Conservation (phyloP, 2,329 filamentous ascomycete species). For the Sporothrix mexicana region DNA sequence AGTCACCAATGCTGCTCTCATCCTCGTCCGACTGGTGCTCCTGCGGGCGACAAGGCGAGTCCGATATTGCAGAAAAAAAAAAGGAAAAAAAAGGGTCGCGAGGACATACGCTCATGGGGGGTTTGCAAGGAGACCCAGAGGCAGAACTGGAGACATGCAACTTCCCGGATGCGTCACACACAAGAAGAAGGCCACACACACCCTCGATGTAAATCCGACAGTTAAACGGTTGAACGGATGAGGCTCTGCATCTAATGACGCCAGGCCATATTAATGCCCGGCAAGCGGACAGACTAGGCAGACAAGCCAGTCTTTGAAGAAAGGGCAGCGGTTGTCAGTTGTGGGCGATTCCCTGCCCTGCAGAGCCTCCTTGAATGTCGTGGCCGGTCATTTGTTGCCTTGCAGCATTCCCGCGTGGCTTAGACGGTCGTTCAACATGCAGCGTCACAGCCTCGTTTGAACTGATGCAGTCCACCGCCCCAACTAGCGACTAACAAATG, state of each 20-base stretch:
- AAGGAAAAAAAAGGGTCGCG: too few relatives aligned
- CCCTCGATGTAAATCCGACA: neutral
- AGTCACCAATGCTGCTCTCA: too few relatives aligned
- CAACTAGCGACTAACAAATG: slow-evolving; percentile 6
- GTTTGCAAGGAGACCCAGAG: neutral
- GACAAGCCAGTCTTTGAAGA: neutral
- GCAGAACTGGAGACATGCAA: neutral
- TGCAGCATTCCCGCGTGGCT: neutral
- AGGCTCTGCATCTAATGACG: neutral
- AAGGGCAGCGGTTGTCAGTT: neutral
- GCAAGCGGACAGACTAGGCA: neutral
- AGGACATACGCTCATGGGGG: neutral
- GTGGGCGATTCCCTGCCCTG: neutral
- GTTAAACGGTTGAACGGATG: neutral
- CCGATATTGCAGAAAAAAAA: slow-evolving; percentile 1
- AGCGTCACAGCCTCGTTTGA: slow-evolving; percentile 15
- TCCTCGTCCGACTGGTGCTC: too few relatives aligned
- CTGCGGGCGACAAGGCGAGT: neutral
- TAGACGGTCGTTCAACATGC: neutral
- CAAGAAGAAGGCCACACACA: neutral
- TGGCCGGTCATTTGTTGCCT: slow-evolving; percentile 5
- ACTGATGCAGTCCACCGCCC: neutral
- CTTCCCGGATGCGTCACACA: neutral
- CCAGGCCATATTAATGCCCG: neutral
- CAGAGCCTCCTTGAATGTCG: neutral